Evolutionary conservation across 495 filamentous ascomycete genomes (phyloP).

Genomic region (Penicillium ochrochloron): DNA sequence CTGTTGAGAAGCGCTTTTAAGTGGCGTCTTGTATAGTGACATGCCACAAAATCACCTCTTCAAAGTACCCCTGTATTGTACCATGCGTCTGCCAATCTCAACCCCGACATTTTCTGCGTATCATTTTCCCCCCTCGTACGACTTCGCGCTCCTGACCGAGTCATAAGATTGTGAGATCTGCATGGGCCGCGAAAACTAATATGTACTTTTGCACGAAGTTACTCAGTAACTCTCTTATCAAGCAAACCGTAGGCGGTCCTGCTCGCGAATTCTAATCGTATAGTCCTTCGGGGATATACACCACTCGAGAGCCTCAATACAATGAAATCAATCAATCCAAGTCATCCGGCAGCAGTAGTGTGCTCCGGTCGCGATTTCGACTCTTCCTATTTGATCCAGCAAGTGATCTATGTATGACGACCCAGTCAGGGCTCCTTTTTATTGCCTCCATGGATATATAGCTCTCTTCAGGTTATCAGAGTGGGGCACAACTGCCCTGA

Average conservation of each 20-base stretch:
- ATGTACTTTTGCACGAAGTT: background rate
- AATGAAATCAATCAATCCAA: background rate
- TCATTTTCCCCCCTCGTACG: background rate
- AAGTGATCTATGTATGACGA: background rate
- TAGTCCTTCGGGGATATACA: background rate
- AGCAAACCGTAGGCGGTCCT: background rate
- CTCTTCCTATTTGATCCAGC: background rate
- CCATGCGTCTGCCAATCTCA: slow-evolving; percentile 15
- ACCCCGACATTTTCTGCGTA: slow-evolving; percentile 1
- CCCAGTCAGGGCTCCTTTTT: background rate
- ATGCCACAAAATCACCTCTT: slow-evolving; percentile 3
- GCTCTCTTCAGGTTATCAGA: background rate
- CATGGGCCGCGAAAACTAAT: background rate
- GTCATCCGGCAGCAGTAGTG: background rate
- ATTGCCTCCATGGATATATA: background rate
- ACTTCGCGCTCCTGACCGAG: background rate
- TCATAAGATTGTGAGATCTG: no score
- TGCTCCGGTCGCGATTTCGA: background rate
- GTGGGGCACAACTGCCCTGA: background rate
- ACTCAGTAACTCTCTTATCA: background rate
- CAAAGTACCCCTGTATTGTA: slow-evolving; percentile 29
- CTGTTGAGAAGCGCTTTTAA: slow-evolving; percentile 82
- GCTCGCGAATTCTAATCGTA: background rate
- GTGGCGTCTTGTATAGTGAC: slow-evolving; percentile 12
- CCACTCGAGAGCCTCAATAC: background rate